A percentile compares a stretch with the other conserved stretches of the same genome.
phyloP scores from a whole-genome alignment of 306 rosid species.

The Quercus alba region DNA sequence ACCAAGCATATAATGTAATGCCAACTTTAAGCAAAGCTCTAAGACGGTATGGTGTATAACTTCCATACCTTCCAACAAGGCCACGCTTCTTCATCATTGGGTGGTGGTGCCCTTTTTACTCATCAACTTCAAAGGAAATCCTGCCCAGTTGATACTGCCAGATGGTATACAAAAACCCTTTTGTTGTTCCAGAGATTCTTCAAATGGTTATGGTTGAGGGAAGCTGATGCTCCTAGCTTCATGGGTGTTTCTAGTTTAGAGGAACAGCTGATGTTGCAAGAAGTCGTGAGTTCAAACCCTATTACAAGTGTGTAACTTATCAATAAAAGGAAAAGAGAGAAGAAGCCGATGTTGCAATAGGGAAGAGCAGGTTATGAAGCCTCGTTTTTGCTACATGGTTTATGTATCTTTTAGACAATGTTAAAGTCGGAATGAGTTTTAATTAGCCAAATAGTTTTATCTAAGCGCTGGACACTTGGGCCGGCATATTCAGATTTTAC shows the following conservation, averaged over 20 bases:
- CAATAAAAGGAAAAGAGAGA: background rate
- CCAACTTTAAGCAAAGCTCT: slow-evolving; percentile 90
- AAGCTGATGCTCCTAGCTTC: slow-evolving; percentile 11
- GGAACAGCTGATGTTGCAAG: slow-evolving; percentile 9
- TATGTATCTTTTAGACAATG: background rate
- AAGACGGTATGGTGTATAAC: slow-evolving; percentile 81
- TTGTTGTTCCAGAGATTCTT: background rate
- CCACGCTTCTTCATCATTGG: slow-evolving; percentile 10
- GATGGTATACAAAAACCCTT: slow-evolving; percentile 7
- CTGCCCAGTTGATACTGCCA: slow-evolving; percentile 11
- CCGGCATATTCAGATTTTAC: background rate
- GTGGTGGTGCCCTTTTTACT: background rate
- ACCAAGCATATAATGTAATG: slow-evolving; percentile 97
- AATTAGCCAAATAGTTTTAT: background rate
- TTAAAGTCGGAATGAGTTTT: background rate
- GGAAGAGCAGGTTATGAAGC: slow-evolving; percentile 19
- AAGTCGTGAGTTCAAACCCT: too few species aligned
- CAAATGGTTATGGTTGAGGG: slow-evolving; percentile 10
- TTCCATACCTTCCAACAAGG: slow-evolving; percentile 33
- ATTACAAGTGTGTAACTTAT: too few species aligned
- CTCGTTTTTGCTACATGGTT: slow-evolving; percentile 3
- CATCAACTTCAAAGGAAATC: slow-evolving; percentile 5
- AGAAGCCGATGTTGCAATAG: slow-evolving; percentile 7
- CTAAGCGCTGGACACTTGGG: background rate
- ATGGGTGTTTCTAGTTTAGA: background rate